Conservation (phyloP, 495 filamentous ascomycete genomes). For the Hypoxylon cercidicola region DNA sequence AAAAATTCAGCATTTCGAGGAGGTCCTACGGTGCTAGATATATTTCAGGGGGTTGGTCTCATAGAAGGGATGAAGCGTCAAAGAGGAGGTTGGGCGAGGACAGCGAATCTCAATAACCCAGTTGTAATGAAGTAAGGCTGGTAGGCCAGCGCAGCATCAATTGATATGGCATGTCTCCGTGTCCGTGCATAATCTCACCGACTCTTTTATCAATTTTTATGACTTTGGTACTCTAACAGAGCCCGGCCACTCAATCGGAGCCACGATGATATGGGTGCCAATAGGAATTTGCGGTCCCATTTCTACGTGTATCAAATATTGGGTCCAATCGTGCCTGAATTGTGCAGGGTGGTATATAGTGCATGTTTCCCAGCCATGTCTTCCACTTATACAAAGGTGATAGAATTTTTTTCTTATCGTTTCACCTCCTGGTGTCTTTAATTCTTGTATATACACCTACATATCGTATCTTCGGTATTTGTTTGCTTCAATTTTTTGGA, state of each 20-base stretch:
- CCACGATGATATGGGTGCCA: slow-evolving; percentile 1
- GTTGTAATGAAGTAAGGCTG: background rate
- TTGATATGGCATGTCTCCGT: background rate
- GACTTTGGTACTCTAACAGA: slow-evolving; percentile 2
- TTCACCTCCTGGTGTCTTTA: no score
- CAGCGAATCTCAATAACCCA: background rate
- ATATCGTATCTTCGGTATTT: no score
- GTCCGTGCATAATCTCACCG: slow-evolving; percentile 2
- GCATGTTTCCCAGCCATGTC: background rate
- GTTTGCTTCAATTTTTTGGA: no score
- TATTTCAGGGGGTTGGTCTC: background rate
- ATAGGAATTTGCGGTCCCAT: background rate
- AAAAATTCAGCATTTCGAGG: background rate
- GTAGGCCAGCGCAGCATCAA: background rate
- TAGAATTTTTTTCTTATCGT: background rate
- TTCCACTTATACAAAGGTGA: background rate
- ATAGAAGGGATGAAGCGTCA: background rate
- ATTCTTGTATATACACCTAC: no score
- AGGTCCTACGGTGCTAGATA: background rate
- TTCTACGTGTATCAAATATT: slow-evolving; percentile 5
- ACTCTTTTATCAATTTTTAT: background rate
- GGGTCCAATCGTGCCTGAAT: background rate
- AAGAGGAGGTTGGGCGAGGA: slow-evolving; percentile 2
- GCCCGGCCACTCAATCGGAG: background rate
- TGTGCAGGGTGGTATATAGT: slow-evolving; percentile 2